Evolutionary conservation across 495 filamentous ascomycete genomes (phyloP), one percentile per base, ranked within the genome.

Genomic region (Xylaria cubensis): DNA sequence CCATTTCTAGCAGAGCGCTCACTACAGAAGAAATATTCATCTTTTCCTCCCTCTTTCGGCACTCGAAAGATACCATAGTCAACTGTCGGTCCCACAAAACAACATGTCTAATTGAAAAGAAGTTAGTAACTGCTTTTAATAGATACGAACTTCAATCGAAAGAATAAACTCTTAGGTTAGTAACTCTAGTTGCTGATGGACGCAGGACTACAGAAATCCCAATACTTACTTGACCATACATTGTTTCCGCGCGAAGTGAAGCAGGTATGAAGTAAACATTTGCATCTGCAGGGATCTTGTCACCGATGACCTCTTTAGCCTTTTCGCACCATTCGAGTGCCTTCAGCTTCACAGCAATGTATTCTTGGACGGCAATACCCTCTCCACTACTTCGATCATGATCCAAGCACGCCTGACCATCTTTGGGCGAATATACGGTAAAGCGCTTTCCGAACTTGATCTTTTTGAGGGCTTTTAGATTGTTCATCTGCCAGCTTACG

Each of bases 341-440:
- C 81, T 91, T 92, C 58, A 97, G 85, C 83, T 97, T 98, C 79
- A 99, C 82, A 26, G 92, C 94, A 15, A 93, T 94, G 81, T 99
- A 99, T 77, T 98, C 93, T 78, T 98, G 95, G 19, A 93, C 92
- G 46, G 88, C 90, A 63, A 98, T 89, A 65, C 93, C 96, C 84
- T 99, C 96, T 72, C 96, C 96, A 71, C 94, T 90, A 66, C 91
- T 92, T 73, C 96, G 88, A 82, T 99, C 96, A 82, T 99, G 96
- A 81, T 98, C 96, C 91, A 98, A 93, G 84, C 96, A 99, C 17
- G 96, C 93, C 79, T 98, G 96, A 63, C 95, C 95, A 78, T 98
- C 96, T 83, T 97, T 98, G 70, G 96, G 95, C 19, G 91, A 94
- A 86, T 98, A 98, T 73, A 99, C 90, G 2, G 95, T 98, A 79